Percentiles rank a stretch among this genome's conserved stretches.
Evolutionary conservation across 768 basidiomycete species (phyloP).

Genomic region (Auricularia heimuer): DNA sequence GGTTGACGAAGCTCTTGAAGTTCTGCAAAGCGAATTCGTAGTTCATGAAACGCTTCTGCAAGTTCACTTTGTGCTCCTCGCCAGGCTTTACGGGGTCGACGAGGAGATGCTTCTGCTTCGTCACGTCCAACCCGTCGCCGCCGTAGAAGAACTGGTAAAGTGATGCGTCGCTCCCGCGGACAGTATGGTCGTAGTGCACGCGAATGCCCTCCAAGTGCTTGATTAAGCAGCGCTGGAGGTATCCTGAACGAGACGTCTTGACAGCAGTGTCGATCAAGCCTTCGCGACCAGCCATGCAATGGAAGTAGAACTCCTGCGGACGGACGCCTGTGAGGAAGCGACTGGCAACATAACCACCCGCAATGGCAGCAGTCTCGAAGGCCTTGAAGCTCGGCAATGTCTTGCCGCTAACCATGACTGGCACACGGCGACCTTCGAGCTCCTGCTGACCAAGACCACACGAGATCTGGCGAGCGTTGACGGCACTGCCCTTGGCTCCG

Average conservation of each 20-base stretch:
- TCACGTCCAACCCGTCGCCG: conserved; percentile 92
- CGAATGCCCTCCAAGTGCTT: conserved; percentile 96
- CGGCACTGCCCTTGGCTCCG: conserved; percentile 94
- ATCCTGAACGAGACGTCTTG: conserved; percentile 96
- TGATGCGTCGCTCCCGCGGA: conserved; percentile 88
- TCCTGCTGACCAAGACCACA: conserved; percentile 96
- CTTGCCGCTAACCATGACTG: conserved; percentile 98
- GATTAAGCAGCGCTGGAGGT: conserved; percentile 94
- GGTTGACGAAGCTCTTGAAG: conserved; percentile 63
- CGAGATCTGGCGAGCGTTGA: conserved; percentile 98
- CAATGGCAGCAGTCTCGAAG: conserved; percentile 96
- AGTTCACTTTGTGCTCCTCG: conserved; percentile 91
- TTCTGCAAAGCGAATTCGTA: conserved; percentile 93
- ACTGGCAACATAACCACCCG: conserved; percentile 95
- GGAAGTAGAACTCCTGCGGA: conserved; percentile 99
- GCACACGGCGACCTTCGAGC: conserved; percentile 95
- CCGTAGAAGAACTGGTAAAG: conserved; percentile 96
- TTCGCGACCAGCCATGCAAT: conserved; percentile 99
- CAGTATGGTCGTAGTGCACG: conserved; percentile 96
- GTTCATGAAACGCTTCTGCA: conserved; percentile 88
- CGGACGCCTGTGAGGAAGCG: conserved; percentile 97
- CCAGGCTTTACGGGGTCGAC: conserved; percentile 28
- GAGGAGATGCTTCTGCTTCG: conserved; percentile 89
- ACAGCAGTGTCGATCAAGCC: conserved; percentile 98
- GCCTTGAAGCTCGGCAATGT: conserved; percentile 93